Base-by-base conservation (phyloP, 495 filamentous ascomycete species). In the Lepidopterella palustris region DNA sequence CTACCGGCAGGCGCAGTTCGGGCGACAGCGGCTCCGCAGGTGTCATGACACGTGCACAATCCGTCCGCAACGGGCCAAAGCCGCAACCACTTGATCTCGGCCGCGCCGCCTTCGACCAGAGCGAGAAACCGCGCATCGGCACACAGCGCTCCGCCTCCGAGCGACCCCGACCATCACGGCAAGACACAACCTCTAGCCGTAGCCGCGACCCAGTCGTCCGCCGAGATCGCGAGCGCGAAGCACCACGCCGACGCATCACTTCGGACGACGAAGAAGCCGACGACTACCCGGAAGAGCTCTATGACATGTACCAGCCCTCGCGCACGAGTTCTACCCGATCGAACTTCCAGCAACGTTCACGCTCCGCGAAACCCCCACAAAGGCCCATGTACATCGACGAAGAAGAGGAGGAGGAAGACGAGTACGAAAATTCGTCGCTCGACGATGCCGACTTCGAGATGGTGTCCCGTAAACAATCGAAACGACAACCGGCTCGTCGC, bases 361-460 rank as follows among this genome's bases (percentile, higher is more conserved):
- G 62, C 23, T 28, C 52, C 32, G 47, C 53, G 57, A 47, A 68
- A 64, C 45, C 57, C 39, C n/a, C 59, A 52, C 57, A 31, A 15
- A 59, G 68, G 18, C 70, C 68, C 0, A 52, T 81, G 64, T 87
- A 85, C 71, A 87, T 92, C 53, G 70, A 58, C 29, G 67, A 68
- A 63, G 73, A 68, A 57, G 72, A 66, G 5, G 66, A 56, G 60
- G 64, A 59, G 57, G 86, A 84, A 61, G 87, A 87, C 53, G 73
- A 72, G 24, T 87, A 85, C 65, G 84, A 89, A 56, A 80, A 23
- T 55, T 70, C 72, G 45, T 84, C 78, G 57, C 84, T 85, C 55
- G 78, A 79, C 49, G 84, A 88, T 51, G 87, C 88, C 27, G 88
- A 88, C 9, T 96, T 95, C 67, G 93, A 97, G 68, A 91, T 96